Percentiles rank a stretch among this genome's conserved stretches.
These are phyloP conservation scores for Candida andamanensis DNA, from an alignment of 805 yeast species.

Conservation along the genomic window DNA sequence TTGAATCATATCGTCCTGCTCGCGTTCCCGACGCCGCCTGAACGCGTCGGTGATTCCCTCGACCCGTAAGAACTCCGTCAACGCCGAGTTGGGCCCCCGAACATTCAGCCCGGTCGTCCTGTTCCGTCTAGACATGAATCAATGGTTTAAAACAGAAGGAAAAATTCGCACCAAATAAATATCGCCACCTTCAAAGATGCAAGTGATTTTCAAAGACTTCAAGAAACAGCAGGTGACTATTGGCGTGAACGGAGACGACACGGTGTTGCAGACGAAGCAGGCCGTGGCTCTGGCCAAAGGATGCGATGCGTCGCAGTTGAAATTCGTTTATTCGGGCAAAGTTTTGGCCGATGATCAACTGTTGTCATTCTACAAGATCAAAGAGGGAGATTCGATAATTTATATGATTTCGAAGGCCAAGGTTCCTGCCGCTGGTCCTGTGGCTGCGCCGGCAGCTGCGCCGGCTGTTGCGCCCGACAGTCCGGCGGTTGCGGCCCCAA, in stretches of 20 bases:
- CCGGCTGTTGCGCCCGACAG: conserved; percentile 11
- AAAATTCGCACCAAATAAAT: not conserved
- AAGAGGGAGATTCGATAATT: conserved; percentile 82
- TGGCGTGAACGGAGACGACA: conserved; percentile 65
- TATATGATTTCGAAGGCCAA: conserved; percentile 71
- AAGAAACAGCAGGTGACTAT: conserved; percentile 83
- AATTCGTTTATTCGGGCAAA: conserved; percentile 88
- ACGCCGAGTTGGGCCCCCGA: conserved; percentile 75
- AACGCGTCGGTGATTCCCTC: conserved; percentile 88
- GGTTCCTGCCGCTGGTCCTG: conserved; percentile 21
- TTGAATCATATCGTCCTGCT: not conserved
- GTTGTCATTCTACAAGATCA: conserved; percentile 66
- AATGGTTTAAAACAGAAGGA: not conserved
- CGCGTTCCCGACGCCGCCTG: conserved; percentile 31
- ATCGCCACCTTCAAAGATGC: conserved; percentile 43
- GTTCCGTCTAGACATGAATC: conserved; percentile 9
- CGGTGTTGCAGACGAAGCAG: conserved; percentile 67
- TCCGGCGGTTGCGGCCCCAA: conserved; percentile 15
- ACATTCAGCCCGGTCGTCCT: conserved; percentile 20
- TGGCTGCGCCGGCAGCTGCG: conserved; percentile 21
- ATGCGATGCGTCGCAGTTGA: conserved; percentile 57
- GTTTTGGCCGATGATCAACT: conserved; percentile 81
- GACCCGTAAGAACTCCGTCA: conserved; percentile 80
- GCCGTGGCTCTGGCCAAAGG: conserved; percentile 63
- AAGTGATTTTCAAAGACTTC: conserved; percentile 81